phyloP scores from a whole-genome alignment of 495 filamentous ascomycete species.

The Aspergillus sparsus region DNA sequence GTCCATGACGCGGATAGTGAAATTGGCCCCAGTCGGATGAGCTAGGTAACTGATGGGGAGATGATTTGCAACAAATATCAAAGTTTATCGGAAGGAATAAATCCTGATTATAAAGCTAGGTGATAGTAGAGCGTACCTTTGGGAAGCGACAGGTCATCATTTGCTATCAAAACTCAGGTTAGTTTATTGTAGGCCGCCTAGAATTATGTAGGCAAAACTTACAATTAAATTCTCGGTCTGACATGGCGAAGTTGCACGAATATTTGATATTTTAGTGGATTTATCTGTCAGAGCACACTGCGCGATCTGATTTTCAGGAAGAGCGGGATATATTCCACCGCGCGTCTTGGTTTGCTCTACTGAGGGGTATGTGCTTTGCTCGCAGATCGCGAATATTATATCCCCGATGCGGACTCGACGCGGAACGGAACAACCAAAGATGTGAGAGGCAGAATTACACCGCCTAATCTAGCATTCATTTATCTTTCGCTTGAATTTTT shows the following conservation, averaged over 20 bases:
- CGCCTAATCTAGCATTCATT: conserved; percentile 29
- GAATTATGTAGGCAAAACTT: conserved; percentile 35
- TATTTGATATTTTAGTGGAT: not conserved
- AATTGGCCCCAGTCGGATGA: not conserved
- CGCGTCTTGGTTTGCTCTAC: not conserved
- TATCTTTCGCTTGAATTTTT: conserved; percentile 31
- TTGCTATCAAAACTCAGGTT: conserved; percentile 52
- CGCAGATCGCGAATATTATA: conserved; percentile 15
- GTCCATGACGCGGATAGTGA: conserved; percentile 8
- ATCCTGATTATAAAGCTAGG: not conserved
- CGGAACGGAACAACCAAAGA: conserved; percentile 29
- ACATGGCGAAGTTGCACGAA: conserved; percentile 59
- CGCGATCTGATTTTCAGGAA: not conserved
- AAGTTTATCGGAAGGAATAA: not conserved
- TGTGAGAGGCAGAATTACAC: conserved; percentile 30
- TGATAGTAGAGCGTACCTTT: conserved; percentile 63
- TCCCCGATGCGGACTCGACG: conserved; percentile 23
- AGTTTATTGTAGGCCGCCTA: conserved; percentile 28
- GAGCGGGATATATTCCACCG: not conserved
- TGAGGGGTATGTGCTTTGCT: conserved; percentile 9
- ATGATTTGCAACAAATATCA: not conserved
- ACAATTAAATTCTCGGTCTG: conserved; percentile 86
- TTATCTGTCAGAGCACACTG: not conserved
- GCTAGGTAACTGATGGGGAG: not conserved
- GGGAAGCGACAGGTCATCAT: conserved; percentile 90